Evolutionary conservation across 139 green algal genomes (phyloP), one percentile per base, ranked within the genome.

Genomic region (Coelastrella sp.): DNA sequence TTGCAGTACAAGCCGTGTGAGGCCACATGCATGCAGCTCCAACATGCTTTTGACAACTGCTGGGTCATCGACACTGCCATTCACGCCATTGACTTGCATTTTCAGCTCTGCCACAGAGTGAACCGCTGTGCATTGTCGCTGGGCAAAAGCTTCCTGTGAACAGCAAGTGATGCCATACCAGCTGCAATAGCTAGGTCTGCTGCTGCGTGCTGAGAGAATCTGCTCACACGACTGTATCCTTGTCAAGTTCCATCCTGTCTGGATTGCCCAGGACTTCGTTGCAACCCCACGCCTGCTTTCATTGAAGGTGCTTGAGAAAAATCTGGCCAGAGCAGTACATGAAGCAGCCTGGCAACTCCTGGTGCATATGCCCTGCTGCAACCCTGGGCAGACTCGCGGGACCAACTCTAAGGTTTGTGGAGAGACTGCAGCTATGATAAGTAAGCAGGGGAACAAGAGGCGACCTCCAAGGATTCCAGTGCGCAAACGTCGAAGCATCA

Each of bases 131-230:
- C 69, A 82, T 21, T 66, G 25, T 34, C 53, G 13, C 50, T 35
- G n/a, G 32, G 68, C 69, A 11, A 69, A 8, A 0, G 3, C n/a
- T 3, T 43, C 51, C 7, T 50, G 2, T 6, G 17, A 5, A 67
- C 82, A 87, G 82, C 82, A 87, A n/a, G n/a, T 48, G 57, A 87
- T 41, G 57, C 82, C 82, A 67, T 48, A 43, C 69, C 82, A 82
- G 11, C 15, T 27, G 71, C 82, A 87, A 59, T 87, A 87, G 50
- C 51, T 41, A 9, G 82, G 82, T 1, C 30, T 48, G 1, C n/a
- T 41, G 2, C 40, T 57, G 23, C 4, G 21, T 21, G 50, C 45
- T 35, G 50, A 34, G 1, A 86, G 45, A 25, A 79, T 73, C n/a
- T 67, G 67, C 66, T 62, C 32, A 50, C 69, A 81, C 41, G 40